phyloP scores from a whole-genome alignment of 2,329 filamentous ascomycete genomes.

The Monosporascus sp. region DNA sequence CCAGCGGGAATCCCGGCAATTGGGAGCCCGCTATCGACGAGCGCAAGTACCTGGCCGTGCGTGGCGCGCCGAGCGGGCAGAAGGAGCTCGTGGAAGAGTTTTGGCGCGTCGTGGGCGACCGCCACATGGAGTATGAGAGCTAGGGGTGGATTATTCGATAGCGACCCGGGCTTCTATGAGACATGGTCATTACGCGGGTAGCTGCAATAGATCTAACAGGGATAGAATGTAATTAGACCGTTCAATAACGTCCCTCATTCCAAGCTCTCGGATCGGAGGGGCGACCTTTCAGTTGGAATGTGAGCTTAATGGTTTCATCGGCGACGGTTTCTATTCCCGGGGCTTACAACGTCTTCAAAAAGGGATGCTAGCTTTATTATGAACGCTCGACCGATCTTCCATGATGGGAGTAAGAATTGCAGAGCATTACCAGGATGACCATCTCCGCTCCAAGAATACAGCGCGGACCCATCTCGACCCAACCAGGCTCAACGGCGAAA shows the following conservation, averaged over 20 bases:
- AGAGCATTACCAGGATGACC: neutral
- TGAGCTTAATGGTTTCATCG: constrained; percentile 1
- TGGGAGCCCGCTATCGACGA: constrained; percentile 60
- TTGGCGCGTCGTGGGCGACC: constrained; percentile 54
- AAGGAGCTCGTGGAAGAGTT: constrained; percentile 59
- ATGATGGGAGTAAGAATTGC: neutral
- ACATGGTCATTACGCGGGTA: neutral
- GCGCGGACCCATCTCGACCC: neutral
- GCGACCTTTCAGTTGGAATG: constrained; percentile 15
- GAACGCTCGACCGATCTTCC: neutral
- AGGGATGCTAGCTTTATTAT: neutral
- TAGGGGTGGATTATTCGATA: constrained; percentile 6
- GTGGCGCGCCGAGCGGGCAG: constrained; percentile 55
- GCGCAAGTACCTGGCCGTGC: constrained; percentile 57
- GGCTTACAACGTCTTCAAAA: constrained; percentile 11
- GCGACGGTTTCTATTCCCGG: constrained; percentile 1
- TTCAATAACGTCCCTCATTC: constrained; percentile 8
- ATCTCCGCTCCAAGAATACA: neutral
- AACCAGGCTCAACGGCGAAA: neutral
- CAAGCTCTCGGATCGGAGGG: constrained; percentile 1
- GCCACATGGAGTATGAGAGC: constrained; percentile 42
- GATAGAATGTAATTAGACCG: too few species aligned
- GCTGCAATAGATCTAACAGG: constrained; percentile 4
- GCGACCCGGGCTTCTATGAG: neutral
- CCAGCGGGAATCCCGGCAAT: constrained; percentile 65